Evolutionary conservation across 163 green algal species (phyloP).

Genomic region (Prototheca cutis): DNA sequence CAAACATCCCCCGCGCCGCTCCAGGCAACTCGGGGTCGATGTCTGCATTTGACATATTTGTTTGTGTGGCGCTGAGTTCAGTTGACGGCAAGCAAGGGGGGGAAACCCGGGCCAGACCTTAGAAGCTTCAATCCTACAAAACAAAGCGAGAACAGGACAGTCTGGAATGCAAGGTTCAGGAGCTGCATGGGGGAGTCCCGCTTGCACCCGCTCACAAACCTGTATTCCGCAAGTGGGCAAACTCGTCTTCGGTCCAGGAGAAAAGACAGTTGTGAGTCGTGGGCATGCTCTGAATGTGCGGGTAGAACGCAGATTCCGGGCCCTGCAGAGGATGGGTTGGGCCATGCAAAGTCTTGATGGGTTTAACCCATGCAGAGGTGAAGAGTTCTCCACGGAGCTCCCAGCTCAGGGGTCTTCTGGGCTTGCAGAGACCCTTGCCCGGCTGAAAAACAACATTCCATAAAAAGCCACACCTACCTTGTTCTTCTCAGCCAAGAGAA

Average conservation of each 20-base stretch:
- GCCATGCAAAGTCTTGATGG: not conserved
- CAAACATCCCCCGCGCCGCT: not conserved
- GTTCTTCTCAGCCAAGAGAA: conserved; percentile 35
- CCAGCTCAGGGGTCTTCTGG: too few species aligned
- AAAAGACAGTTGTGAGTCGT: conserved; percentile 41
- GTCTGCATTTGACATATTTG: too few species aligned
- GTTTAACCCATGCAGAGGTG: not conserved
- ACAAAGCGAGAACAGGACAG: not conserved
- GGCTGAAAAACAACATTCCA: not conserved
- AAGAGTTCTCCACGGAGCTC: too few species aligned
- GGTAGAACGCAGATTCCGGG: conserved; percentile 11
- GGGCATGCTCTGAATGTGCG: conserved; percentile 39
- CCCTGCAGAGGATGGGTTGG: conserved; percentile 11
- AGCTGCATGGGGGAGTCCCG: too few species aligned
- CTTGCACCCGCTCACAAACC: too few species aligned
- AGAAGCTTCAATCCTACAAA: too few species aligned
- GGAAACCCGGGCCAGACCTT: too few species aligned
- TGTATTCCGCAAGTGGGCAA: conserved; percentile 23
- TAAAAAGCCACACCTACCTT: not conserved
- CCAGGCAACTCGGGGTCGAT: not conserved
- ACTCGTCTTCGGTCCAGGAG: conserved; percentile 38
- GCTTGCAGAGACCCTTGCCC: not conserved
- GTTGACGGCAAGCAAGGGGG: too few species aligned
- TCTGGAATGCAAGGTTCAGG: too few species aligned
- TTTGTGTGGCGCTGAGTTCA: too few species aligned